These are phyloP conservation scores for Penicillium oxalicum DNA, from an alignment of 2,329 filamentous ascomycete species.

Conservation along the genomic window DNA sequence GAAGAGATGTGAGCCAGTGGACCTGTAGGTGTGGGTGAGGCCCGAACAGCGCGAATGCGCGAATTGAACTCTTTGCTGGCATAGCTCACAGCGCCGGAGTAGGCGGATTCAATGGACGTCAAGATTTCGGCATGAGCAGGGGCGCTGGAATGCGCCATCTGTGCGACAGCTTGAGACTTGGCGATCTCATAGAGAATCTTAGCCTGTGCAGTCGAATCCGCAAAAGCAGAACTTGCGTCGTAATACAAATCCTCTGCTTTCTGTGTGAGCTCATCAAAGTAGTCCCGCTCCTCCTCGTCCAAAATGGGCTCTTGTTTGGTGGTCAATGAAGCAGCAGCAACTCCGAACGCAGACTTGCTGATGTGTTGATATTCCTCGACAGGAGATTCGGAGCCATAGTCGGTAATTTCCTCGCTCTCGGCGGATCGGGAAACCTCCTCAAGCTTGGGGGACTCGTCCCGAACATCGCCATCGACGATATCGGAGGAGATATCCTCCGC, in stretches of 20 bases:
- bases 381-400: constrained; percentile 9
- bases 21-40: constrained; percentile 43
- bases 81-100: constrained; percentile 18
- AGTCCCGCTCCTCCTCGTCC: constrained; percentile 40
- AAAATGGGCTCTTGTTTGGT: constrained; percentile 29
- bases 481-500: not conserved
- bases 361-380: constrained; percentile 48
- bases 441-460: constrained; percentile 1
- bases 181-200: constrained; percentile 64
- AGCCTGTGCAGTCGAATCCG: constrained; percentile 58
- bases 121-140: constrained; percentile 35
- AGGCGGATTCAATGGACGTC: constrained; percentile 19
- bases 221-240: constrained; percentile 39
- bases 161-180: constrained; percentile 62
- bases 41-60: constrained; percentile 39
- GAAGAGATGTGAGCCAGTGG: constrained; percentile 55
- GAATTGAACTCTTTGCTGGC: constrained; percentile 16
- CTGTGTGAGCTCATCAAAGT: constrained; percentile 47
- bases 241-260: constrained; percentile 49
- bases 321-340: constrained; percentile 17
- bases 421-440: not conserved
- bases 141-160: constrained; percentile 62
- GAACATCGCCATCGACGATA: not conserved
- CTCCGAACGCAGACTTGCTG: constrained; percentile 13
- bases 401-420: constrained; percentile 1